Evolutionary conservation across 495 filamentous ascomycete genomes (phyloP).

Genomic region (Trichoderma orchidacearum): DNA sequence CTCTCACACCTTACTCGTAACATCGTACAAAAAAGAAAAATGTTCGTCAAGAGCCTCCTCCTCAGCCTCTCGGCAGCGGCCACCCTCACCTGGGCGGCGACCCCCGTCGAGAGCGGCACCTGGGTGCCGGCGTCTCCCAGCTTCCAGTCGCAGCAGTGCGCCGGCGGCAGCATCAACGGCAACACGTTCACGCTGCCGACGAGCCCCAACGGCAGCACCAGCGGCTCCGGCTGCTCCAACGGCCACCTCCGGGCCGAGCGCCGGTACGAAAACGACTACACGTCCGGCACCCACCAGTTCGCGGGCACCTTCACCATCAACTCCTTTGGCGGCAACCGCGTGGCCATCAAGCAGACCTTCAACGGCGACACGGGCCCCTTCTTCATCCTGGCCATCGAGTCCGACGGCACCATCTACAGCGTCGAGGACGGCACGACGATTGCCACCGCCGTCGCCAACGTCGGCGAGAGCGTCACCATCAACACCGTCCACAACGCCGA

Average conservation of each 20-base stretch:
- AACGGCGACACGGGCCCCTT: neutral
- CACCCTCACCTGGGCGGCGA: neutral
- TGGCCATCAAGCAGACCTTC: conserved; percentile 1
- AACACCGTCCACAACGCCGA: conserved; percentile 1
- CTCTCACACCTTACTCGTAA: no score
- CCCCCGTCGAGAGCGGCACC: conserved; percentile 1
- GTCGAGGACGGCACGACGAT: neutral
- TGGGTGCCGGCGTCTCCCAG: neutral
- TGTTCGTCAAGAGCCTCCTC: neutral
- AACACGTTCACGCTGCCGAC: neutral
- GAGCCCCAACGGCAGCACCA: neutral
- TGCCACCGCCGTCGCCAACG: neutral
- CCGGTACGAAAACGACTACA: neutral
- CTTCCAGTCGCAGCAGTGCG: neutral
- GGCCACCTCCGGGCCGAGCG: neutral
- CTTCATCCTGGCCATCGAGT: neutral
- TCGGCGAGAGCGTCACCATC: neutral
- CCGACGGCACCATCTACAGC: neutral
- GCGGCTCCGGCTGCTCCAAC: neutral
- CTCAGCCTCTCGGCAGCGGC: neutral
- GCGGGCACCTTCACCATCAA: conserved; percentile 2
- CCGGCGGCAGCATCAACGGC: neutral
- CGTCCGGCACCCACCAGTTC: neutral
- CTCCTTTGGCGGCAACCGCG: neutral
- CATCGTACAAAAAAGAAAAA: no score